These are phyloP conservation scores for Suillus spraguei DNA, from an alignment of 768 basidiomycete genomes.

Conservation along the genomic window DNA sequence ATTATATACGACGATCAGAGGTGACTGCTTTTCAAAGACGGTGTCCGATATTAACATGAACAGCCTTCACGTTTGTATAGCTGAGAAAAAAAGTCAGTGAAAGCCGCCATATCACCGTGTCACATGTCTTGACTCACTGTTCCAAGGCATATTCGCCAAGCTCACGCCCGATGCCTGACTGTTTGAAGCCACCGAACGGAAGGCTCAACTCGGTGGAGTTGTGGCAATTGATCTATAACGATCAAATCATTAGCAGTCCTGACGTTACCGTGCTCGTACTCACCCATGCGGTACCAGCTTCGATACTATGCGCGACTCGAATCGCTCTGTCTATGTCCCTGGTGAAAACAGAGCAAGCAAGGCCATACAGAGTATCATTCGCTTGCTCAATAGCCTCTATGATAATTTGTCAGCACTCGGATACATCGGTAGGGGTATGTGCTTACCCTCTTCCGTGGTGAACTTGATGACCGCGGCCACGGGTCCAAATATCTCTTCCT, in stretches of 20 bases:
- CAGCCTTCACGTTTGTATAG: slow-evolving; percentile 70
- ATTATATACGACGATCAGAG: too few relatives aligned
- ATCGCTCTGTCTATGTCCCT: slow-evolving; percentile 47
- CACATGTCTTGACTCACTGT: slow-evolving; percentile 5
- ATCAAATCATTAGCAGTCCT: neutral
- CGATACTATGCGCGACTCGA: slow-evolving; percentile 39
- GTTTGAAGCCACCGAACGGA: slow-evolving; percentile 77
- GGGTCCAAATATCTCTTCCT: slow-evolving; percentile 71
- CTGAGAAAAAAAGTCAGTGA: slow-evolving; percentile 29
- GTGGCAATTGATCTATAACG: slow-evolving; percentile 42
- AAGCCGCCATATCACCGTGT: neutral
- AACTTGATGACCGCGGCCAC: slow-evolving; percentile 71
- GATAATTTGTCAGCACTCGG: slow-evolving; percentile 2
- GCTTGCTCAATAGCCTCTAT: slow-evolving; percentile 38
- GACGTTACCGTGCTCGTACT: slow-evolving; percentile 8
- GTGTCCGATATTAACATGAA: slow-evolving; percentile 60
- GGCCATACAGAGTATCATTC: slow-evolving; percentile 54
- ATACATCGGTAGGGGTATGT: slow-evolving; percentile 4
- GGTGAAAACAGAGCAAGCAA: slow-evolving; percentile 57
- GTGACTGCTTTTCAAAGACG: neutral
- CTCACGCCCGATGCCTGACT: slow-evolving; percentile 74
- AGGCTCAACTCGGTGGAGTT: slow-evolving; percentile 47
- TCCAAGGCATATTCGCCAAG: slow-evolving; percentile 62
- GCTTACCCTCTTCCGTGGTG: slow-evolving; percentile 49
- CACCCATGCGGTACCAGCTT: slow-evolving; percentile 45